A percentile compares a stretch with the other conserved stretches of the same genome.
phyloP scores from a whole-genome alignment of 805 yeast species.

The Starmera amethionina region DNA sequence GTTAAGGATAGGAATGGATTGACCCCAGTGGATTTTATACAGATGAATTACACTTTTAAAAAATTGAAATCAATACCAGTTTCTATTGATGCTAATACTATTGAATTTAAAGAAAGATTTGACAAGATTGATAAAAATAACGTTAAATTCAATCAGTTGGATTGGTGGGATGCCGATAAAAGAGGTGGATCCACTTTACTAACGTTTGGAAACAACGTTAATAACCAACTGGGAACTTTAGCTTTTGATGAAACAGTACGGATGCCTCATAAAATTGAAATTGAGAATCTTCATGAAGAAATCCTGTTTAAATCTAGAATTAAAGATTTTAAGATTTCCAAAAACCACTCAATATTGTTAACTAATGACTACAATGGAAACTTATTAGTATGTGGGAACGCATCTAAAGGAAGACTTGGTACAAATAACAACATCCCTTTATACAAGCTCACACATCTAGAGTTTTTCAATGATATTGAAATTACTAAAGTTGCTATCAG shows the following conservation, averaged over 20 bases:
- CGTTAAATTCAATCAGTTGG: slow-evolving; percentile 3
- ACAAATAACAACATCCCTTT: slow-evolving; percentile 30
- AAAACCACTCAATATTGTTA: slow-evolving; percentile 52
- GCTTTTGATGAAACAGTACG: slow-evolving; percentile 42
- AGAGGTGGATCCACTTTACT: slow-evolving; percentile 51
- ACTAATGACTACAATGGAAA: slow-evolving; percentile 39
- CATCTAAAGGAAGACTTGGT: slow-evolving; percentile 67
- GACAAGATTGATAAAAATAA: slow-evolving; percentile 1
- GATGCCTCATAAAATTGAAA: slow-evolving; percentile 29
- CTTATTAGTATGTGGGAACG: slow-evolving; percentile 55
- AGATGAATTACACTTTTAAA: slow-evolving; percentile 27
- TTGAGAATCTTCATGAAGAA: slow-evolving; percentile 11
- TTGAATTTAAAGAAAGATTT: slow-evolving; percentile 12
- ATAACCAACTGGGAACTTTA: slow-evolving; percentile 57
- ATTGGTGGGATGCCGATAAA: slow-evolving; percentile 30
- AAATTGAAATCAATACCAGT: slow-evolving; percentile 34
- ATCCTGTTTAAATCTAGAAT: slow-evolving; percentile 33
- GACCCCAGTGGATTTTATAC: slow-evolving; percentile 60
- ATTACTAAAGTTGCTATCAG: slow-evolving; percentile 37
- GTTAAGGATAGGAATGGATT: slow-evolving; percentile 60
- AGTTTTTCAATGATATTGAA: slow-evolving; percentile 24
- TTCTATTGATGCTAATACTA: slow-evolving; percentile 22
- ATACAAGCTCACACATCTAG: slow-evolving; percentile 34
- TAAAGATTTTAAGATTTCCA: slow-evolving; percentile 42
- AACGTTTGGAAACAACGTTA: slow-evolving; percentile 54